phyloP scores from a whole-genome alignment of 2,329 filamentous ascomycete species.

The Scedosporium dehoogii region DNA sequence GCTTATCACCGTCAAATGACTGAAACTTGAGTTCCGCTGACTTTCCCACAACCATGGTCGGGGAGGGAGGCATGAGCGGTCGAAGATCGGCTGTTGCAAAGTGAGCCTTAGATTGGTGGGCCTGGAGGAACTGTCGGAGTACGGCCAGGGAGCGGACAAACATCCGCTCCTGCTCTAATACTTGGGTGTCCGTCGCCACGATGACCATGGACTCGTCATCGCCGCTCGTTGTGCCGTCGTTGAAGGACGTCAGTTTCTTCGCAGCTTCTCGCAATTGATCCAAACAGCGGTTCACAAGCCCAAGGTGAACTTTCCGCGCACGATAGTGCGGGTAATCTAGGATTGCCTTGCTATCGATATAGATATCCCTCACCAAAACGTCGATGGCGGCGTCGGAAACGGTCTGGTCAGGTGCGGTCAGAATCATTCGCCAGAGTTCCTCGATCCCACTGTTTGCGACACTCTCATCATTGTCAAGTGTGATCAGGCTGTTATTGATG shows the following conservation, averaged over 20 bases:
- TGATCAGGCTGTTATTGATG: slow-evolving; percentile 34
- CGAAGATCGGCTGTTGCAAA: slow-evolving; percentile 49
- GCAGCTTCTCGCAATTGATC: slow-evolving; percentile 58
- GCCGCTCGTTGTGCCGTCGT: slow-evolving; percentile 28
- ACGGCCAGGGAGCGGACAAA: slow-evolving; percentile 63
- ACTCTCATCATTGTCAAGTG: slow-evolving; percentile 41
- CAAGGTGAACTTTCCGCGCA: slow-evolving; percentile 52
- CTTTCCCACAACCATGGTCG: slow-evolving; percentile 49
- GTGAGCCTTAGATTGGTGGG: slow-evolving; percentile 50
- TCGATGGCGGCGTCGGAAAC: slow-evolving; percentile 61
- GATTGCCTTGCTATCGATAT: slow-evolving; percentile 51
- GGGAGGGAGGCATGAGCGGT: slow-evolving; percentile 39
- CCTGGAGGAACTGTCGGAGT: slow-evolving; percentile 55
- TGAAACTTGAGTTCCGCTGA: slow-evolving; percentile 63
- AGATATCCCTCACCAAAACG: slow-evolving; percentile 61
- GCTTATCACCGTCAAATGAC: slow-evolving; percentile 52
- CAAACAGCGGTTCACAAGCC: slow-evolving; percentile 64
- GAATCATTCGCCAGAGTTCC: slow-evolving; percentile 73
- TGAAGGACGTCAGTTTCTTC: slow-evolving; percentile 39
- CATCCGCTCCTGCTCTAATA: slow-evolving; percentile 41
- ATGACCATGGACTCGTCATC: slow-evolving; percentile 45
- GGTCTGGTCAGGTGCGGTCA: slow-evolving; percentile 53
- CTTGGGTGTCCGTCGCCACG: slow-evolving; percentile 34
- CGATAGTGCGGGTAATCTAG: slow-evolving; percentile 35
- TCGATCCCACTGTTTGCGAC: slow-evolving; percentile 49